A percentile compares a stretch with the other conserved stretches of the same genome.
Conservation (phyloP, 495 filamentous ascomycete genomes). For the Aspergillus sparsus region DNA sequence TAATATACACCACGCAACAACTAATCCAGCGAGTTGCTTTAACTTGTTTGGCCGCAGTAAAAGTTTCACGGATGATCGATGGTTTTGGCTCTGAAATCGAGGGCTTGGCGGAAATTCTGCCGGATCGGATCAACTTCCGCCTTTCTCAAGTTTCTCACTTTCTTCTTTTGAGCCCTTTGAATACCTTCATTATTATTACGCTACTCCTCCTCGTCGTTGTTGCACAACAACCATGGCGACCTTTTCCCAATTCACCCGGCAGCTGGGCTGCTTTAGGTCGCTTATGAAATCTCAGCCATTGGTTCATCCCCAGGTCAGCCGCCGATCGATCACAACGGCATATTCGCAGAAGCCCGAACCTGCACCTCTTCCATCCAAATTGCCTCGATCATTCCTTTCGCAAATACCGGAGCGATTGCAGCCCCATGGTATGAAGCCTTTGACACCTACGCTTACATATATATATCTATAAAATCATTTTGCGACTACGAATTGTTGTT, state of each 20-base stretch:
- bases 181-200: constrained; percentile 10
- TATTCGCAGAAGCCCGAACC: constrained; percentile 40
- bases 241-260: constrained; percentile 59
- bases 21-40: not conserved
- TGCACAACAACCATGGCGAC: constrained; percentile 54
- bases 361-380: constrained; percentile 41
- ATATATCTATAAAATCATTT: too few relatives aligned
- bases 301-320: constrained; percentile 42
- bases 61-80: constrained; percentile 26
- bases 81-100: constrained; percentile 26
- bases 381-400: constrained; percentile 44
- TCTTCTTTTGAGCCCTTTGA: constrained; percentile 6
- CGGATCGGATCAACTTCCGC: constrained; percentile 33
- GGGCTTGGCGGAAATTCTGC: constrained; percentile 50
- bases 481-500: not conserved
- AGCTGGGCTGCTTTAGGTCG: constrained; percentile 66
- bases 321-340: constrained; percentile 44
- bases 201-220: not conserved
- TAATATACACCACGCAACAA: not conserved
- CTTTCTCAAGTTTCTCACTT: constrained; percentile 26
- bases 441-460: not conserved
- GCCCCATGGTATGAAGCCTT: constrained; percentile 34
- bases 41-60: constrained; percentile 20
- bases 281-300: constrained; percentile 46
- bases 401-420: constrained; percentile 44